Evolutionary conservation across 495 filamentous ascomycete species (phyloP), one percentile per base, ranked within the genome.

Genomic region (Articulospora tetracladia): DNA sequence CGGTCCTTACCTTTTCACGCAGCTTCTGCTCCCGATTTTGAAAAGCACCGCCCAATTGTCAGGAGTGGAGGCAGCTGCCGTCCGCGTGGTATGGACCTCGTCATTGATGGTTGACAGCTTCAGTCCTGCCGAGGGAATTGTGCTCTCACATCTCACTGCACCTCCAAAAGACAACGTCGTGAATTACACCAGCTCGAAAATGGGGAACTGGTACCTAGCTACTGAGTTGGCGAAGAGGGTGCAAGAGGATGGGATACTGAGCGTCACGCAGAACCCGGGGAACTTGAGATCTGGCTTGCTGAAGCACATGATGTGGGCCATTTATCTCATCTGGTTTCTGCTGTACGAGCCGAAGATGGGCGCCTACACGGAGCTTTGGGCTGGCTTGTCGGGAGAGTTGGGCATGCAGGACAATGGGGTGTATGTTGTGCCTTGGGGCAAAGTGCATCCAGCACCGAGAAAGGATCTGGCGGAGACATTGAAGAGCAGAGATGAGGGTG

Each of bases 1-100:
- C 1, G 76, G 74, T 1, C 67, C 66, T 36, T 78, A 73, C 62
- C 70, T 78, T n/a, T 63, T 80, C 53, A 76, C 72, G 10, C 63
- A 75, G 54, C 69, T 78, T 15, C 78, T 86, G 1, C 69, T 68
- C 1, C 79, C 82, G 0, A 69, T 77, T 12, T 65, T 83, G 3
- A 48, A 55, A 3, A 15, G 23, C 4, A 76, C 77, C 1, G 76
- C 74, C 0, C 70, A 69, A 53, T 32, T 54, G 0, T 58, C 65
- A 11, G 30, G 30, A 6, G 30, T 32, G 6, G 68, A 71, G 0
- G 26, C 60, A 7, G 59, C 63, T 50, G 72, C 62, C 27, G 76
- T 80, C 0, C 73, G 77, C 26, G 70, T 80, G 17, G 61, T 74
- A 30, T 83, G 74, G 70, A 65, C 74, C 32, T 59, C 61, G 6